A percentile compares a stretch with the other conserved stretches of the same genome.
Conservation (phyloP, 2,329 filamentous ascomycete genomes). For the Rutstroemia sydowiana region DNA sequence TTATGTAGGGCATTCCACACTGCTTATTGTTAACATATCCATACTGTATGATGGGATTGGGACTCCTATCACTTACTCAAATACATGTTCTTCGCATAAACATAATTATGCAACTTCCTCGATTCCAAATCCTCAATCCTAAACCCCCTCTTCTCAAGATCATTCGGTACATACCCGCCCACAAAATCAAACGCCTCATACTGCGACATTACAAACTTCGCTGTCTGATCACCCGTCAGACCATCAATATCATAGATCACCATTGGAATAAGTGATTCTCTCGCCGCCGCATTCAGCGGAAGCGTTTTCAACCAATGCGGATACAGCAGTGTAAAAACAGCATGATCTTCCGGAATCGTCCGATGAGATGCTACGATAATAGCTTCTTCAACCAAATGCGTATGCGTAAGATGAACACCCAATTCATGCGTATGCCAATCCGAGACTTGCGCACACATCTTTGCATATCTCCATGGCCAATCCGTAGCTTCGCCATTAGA, state of each 20-base stretch:
- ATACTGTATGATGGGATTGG: too few species aligned
- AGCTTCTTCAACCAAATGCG: constrained; percentile 42
- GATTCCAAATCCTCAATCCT: background rate
- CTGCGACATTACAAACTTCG: background rate
- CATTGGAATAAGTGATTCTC: constrained; percentile 37
- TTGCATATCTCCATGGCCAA: constrained; percentile 47
- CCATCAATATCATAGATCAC: constrained; percentile 34
- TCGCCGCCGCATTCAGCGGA: constrained; percentile 40
- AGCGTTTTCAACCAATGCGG: constrained; percentile 46
- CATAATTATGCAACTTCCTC: background rate
- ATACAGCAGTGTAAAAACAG: constrained; percentile 37
- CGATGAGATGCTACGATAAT: constrained; percentile 41
- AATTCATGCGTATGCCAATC: constrained; percentile 45
- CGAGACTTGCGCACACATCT: constrained; percentile 40
- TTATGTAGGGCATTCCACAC: background rate
- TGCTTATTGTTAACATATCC: too few species aligned
- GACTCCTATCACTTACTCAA: too few species aligned
- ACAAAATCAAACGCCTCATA: constrained; percentile 7
- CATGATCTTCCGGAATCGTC: constrained; percentile 35
- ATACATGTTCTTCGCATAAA: background rate
- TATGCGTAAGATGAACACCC: constrained; percentile 38
- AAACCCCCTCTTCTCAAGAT: background rate
- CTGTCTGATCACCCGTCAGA: background rate
- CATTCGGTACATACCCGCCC: background rate
- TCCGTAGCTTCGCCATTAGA: constrained; percentile 33